These are phyloP conservation scores for Rhizopus arrhizus DNA, from an alignment of 371 early-diverging fungal genomes.

Conservation along the genomic window DNA sequence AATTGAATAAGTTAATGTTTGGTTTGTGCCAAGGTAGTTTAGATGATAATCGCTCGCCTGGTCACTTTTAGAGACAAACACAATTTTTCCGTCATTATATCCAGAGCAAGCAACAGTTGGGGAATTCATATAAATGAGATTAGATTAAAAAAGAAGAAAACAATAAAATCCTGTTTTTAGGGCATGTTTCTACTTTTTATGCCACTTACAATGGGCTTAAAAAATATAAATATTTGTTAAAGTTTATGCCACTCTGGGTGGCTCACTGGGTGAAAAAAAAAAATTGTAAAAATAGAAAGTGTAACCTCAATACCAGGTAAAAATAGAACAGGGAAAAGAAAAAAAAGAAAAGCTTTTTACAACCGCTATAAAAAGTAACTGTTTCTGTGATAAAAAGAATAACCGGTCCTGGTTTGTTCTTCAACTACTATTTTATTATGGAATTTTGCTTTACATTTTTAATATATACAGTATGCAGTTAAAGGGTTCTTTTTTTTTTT, in stretches of 20 bases:
- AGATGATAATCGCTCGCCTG: slow-evolving; percentile 4
- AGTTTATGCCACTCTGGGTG: not conserved
- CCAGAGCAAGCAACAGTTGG: not conserved
- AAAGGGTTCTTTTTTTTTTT: not conserved
- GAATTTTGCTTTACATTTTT: too few species aligned
- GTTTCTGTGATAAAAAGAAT: too few species aligned
- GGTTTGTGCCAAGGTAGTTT: slow-evolving; percentile 2
- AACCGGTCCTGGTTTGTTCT: too few species aligned
- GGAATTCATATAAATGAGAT: not conserved
- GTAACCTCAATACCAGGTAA: not conserved
- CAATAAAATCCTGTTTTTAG: not conserved
- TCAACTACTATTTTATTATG: too few species aligned
- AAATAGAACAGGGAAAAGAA: not conserved
- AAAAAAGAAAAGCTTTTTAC: too few species aligned
- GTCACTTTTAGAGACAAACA: not conserved
- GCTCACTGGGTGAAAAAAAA: not conserved
- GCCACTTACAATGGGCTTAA: too few species aligned
- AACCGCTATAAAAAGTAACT: too few species aligned
- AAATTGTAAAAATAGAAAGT: not conserved
- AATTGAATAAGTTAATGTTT: slow-evolving; percentile 2
- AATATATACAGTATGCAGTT: not conserved
- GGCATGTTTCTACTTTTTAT: too few species aligned
- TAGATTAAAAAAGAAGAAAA: not conserved
- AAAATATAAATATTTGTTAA: too few species aligned
- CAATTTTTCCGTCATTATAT: not conserved